A percentile compares a stretch with the other conserved stretches of the same genome.
phyloP scores from a whole-genome alignment of 148 eudicot genomes.

The Vaccinium corymbosum region DNA sequence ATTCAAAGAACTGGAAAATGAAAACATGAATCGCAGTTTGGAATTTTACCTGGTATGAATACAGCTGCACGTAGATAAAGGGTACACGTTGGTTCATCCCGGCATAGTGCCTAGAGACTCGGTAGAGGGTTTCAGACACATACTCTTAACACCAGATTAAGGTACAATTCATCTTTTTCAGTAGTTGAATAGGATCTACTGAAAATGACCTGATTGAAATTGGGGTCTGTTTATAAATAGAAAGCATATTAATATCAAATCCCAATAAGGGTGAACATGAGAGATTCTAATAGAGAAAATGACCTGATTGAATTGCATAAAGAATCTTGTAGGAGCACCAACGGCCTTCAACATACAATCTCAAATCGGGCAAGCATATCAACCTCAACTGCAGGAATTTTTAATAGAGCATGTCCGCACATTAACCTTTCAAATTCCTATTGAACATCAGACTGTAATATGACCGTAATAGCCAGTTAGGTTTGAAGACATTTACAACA shows the following conservation, averaged over 20 bases:
- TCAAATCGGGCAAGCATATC: not conserved
- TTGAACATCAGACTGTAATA: not conserved
- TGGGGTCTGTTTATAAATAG: too few relatives aligned
- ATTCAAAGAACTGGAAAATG: not conserved
- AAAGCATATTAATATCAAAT: too few relatives aligned
- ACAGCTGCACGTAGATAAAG: conserved; percentile 59
- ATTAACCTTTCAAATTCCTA: not conserved
- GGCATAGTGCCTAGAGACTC: conserved; percentile 59
- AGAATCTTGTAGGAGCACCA: too few relatives aligned
- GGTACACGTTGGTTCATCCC: conserved; percentile 75
- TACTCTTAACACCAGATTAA: conserved; percentile 85
- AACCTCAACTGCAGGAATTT: not conserved
- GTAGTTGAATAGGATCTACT: conserved; percentile 62
- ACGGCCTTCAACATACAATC: too few relatives aligned
- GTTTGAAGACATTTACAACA: not conserved
- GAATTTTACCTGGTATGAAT: conserved; percentile 69
- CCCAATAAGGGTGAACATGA: too few relatives aligned
- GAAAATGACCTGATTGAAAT: too few relatives aligned
- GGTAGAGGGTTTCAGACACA: conserved; percentile 84
- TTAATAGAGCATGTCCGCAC: not conserved
- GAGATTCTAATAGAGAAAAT: too few relatives aligned
- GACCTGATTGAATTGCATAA: too few relatives aligned
- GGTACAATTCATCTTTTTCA: conserved; percentile 84
- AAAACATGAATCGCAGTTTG: not conserved
- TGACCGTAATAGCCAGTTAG: not conserved